Evolutionary conservation across 352 stramenopile species (phyloP).

Genomic region (Phytophthora melonis): DNA sequence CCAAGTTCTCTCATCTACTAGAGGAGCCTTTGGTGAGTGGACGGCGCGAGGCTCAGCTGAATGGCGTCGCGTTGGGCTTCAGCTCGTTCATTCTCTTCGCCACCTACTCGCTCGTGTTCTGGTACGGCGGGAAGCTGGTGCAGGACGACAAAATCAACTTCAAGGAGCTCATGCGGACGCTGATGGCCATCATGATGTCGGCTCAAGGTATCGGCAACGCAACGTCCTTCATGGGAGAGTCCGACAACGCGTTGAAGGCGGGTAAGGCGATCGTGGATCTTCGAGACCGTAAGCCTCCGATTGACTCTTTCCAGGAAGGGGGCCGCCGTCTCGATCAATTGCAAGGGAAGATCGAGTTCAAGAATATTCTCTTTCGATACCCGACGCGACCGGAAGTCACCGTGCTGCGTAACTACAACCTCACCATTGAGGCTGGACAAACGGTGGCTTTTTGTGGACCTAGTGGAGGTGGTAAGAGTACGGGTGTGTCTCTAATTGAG

Average conservation of each 20-base stretch:
- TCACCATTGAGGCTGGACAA: conserved; percentile 76
- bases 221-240: conserved; percentile 37
- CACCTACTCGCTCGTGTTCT: conserved; percentile 67
- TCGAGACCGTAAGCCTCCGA: conserved; percentile 37
- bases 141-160: conserved; percentile 43
- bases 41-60: conserved; percentile 40
- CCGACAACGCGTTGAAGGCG: conserved; percentile 77
- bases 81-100: conserved; percentile 67
- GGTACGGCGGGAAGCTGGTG: conserved; percentile 64
- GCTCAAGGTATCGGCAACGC: conserved; percentile 41
- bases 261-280: conserved; percentile 45
- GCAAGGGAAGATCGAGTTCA: conserved; percentile 58
- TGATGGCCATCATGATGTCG: conserved; percentile 66
- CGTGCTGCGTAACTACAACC: conserved; percentile 85
- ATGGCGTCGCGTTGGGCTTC: conserved; percentile 67
- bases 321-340: conserved; percentile 26
- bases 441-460: conserved; percentile 67
- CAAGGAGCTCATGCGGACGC: conserved; percentile 41
- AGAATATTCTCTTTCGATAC: conserved; percentile 79
- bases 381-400: conserved; percentile 60
- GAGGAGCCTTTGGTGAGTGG: conserved; percentile 41
- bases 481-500: conserved; percentile 54
- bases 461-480: conserved; percentile 61
- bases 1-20: conserved; percentile 35
- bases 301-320: conserved; percentile 48